phyloP scores from a whole-genome alignment of 2,329 filamentous ascomycete genomes.

The Sporothrix schenckii region DNA sequence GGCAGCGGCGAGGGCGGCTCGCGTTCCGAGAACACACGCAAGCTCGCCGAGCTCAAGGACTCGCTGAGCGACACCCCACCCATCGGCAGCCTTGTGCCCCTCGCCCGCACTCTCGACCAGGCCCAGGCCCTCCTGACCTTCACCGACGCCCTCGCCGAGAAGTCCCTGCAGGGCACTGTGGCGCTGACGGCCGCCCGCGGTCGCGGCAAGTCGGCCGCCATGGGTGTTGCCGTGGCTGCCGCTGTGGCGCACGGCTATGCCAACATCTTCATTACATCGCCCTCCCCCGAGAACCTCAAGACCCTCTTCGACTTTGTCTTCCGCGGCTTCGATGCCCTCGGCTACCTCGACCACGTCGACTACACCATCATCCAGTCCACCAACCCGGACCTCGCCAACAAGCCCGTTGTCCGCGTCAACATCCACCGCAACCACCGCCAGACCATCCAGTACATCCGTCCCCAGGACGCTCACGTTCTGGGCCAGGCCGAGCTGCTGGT shows the following conservation, averaged over 20 bases:
- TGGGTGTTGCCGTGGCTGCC: constrained; percentile 91
- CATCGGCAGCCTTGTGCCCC: constrained; percentile 77
- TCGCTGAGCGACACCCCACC: constrained; percentile 82
- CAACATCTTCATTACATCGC: constrained; percentile 99
- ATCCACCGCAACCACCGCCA: constrained; percentile 93
- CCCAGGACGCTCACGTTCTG: constrained; percentile 91
- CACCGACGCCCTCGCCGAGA: constrained; percentile 93
- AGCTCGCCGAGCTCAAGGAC: constrained; percentile 86
- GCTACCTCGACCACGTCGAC: constrained; percentile 92
- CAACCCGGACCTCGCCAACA: constrained; percentile 92
- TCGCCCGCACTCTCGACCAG: constrained; percentile 91
- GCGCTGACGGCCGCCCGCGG: constrained; percentile 91
- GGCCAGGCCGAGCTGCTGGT: constrained; percentile 94
- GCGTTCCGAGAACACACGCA: constrained; percentile 72
- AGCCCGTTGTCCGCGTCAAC: constrained; percentile 96
- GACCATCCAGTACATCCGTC: constrained; percentile 97
- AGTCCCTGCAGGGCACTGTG: constrained; percentile 91
- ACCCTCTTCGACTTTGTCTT: constrained; percentile 98
- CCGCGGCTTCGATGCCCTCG: constrained; percentile 94
- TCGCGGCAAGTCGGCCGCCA: constrained; percentile 92
- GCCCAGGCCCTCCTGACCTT: constrained; percentile 97
- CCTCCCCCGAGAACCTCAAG: constrained; percentile 96
- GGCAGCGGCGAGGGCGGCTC: constrained; percentile 49
- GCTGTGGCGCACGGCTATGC: constrained; percentile 96
- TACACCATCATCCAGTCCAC: constrained; percentile 98